These are phyloP conservation scores for Penicillium salamii DNA, from an alignment of 495 filamentous ascomycete genomes.

Conservation along the genomic window DNA sequence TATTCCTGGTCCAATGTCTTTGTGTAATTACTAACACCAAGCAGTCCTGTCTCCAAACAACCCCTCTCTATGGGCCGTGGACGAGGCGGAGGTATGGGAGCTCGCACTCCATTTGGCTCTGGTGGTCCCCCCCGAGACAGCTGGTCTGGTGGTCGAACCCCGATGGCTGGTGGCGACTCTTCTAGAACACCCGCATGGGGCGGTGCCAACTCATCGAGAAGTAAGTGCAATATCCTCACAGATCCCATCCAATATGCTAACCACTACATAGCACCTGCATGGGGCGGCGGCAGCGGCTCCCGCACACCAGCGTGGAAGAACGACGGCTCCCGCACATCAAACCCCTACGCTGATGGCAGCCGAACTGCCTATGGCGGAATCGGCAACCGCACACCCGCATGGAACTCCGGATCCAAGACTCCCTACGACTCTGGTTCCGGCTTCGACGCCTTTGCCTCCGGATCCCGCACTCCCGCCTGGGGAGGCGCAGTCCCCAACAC, in stretches of 20 bases:
- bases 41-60: conserved; percentile 63
- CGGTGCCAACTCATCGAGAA: conserved; percentile 43
- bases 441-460: conserved; percentile 68
- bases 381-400: conserved; percentile 50
- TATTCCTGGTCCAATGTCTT: background rate
- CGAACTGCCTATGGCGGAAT: conserved; percentile 67
- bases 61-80: conserved; percentile 64
- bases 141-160: conserved; percentile 66
- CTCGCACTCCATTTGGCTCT: conserved; percentile 45
- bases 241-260: conserved; percentile 7
- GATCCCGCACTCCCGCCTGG: conserved; percentile 75
- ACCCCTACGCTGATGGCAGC: conserved; percentile 78
- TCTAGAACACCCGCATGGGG: conserved; percentile 73
- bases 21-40: conserved; percentile 16
- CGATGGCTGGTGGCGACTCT: conserved; percentile 54
- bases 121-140: conserved; percentile 34
- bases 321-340: conserved; percentile 70
- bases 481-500: conserved; percentile 44
- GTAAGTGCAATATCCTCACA: conserved; percentile 40
- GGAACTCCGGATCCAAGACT: conserved; percentile 65
- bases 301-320: conserved; percentile 77
- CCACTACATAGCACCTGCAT: conserved; percentile 52
- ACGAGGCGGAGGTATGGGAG: conserved; percentile 37
- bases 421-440: conserved; percentile 61
- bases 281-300: conserved; percentile 52